These are phyloP conservation scores for Stephania yunnanensis DNA, from an alignment of 164 flowering plant species.

Conservation along the genomic window DNA sequence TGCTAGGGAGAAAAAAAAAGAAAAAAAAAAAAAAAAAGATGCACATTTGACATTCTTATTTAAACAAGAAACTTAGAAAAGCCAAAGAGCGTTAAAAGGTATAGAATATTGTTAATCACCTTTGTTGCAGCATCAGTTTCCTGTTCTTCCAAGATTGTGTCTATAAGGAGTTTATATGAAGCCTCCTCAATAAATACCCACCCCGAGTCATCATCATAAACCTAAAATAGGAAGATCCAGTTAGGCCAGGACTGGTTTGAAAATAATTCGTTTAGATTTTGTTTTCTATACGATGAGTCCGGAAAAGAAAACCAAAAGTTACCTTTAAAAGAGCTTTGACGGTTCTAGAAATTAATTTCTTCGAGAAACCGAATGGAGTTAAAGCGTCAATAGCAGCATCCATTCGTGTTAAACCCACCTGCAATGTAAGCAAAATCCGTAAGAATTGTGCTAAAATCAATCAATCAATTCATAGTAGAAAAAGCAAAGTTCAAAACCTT, in stretches of 20 bases:
- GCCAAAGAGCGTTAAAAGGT: neutral
- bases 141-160: slow-evolving; percentile 32
- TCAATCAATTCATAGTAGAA: neutral
- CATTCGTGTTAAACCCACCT: neutral
- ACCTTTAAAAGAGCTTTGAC: neutral
- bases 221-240: slow-evolving; percentile 14
- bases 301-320: neutral
- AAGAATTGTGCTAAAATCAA: neutral
- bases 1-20: neutral
- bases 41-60: neutral
- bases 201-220: slow-evolving; percentile 37
- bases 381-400: slow-evolving; percentile 1
- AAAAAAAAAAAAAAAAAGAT: too few relatives aligned
- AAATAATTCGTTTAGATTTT: neutral
- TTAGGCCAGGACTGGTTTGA: neutral
- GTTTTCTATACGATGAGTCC: neutral
- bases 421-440: neutral
- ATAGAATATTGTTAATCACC: neutral
- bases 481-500: neutral
- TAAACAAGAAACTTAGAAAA: neutral
- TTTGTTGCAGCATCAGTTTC: slow-evolving; percentile 5
- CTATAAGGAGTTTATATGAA: slow-evolving; percentile 38
- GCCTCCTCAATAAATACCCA: slow-evolving; percentile 57
- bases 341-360: neutral
- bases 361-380: neutral